These are phyloP conservation scores for Globisporangium camurandrum DNA, from an alignment of 352 stramenopile genomes.

Conservation along the genomic window DNA sequence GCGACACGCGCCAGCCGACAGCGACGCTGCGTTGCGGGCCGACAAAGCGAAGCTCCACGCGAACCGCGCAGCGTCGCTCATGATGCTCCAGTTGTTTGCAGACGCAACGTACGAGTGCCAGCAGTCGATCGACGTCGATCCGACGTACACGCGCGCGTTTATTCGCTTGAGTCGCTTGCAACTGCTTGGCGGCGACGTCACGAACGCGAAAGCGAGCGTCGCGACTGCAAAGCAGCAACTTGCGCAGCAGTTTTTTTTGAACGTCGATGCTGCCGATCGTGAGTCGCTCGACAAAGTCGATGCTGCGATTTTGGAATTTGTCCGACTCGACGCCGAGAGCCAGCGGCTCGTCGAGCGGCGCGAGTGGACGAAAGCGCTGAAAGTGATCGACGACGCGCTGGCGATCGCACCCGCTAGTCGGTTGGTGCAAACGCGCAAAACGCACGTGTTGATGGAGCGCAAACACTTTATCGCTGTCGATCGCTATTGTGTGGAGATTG, in stretches of 20 bases:
- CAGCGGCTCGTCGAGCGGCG: slow-evolving; percentile 45
- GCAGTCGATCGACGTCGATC: slow-evolving; percentile 52
- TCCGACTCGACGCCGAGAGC: slow-evolving; percentile 37
- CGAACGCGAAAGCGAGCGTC: slow-evolving; percentile 42
- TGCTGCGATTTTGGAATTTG: slow-evolving; percentile 37
- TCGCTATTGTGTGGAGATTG: slow-evolving; percentile 36
- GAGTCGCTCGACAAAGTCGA: slow-evolving; percentile 50
- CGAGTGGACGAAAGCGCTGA: slow-evolving; percentile 38
- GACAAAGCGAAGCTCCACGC: slow-evolving; percentile 80
- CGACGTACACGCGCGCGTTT: slow-evolving; percentile 67
- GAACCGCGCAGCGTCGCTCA: slow-evolving; percentile 67
- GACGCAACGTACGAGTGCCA: slow-evolving; percentile 68
- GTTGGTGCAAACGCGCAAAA: slow-evolving; percentile 58
- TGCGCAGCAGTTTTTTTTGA: slow-evolving; percentile 12
- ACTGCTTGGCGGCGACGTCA: slow-evolving; percentile 51
- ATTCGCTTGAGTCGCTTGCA: slow-evolving; percentile 63
- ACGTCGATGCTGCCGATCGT: slow-evolving; percentile 29
- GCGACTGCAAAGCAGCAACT: slow-evolving; percentile 38
- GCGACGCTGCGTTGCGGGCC: slow-evolving; percentile 31
- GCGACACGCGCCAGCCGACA: slow-evolving; percentile 17
- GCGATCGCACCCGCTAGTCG: slow-evolving; percentile 39
- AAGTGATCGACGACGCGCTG: slow-evolving; percentile 43
- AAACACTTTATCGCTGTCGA: slow-evolving; percentile 55
- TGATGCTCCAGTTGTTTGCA: slow-evolving; percentile 69
- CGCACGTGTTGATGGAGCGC: slow-evolving; percentile 47